phyloP scores from a whole-genome alignment of 163 green algal genomes.

The Chlamydomonas reinhardtii region DNA sequence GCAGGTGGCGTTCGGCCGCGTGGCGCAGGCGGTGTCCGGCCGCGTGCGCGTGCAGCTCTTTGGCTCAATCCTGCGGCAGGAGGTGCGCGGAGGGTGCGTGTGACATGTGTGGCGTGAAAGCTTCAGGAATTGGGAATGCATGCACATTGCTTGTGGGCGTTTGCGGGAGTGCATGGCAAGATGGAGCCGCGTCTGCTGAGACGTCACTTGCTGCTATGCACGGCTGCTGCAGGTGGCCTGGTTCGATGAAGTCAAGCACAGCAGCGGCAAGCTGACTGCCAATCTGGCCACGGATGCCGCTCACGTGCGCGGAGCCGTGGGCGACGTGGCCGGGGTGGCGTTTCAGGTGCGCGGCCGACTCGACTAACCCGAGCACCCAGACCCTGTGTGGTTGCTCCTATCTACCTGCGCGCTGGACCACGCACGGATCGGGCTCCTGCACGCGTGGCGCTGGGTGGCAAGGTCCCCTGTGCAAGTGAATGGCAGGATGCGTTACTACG shows the following conservation, averaged over 20 bases:
- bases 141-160: too few species aligned
- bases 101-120: too few species aligned
- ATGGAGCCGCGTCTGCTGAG: too few species aligned
- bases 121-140: too few species aligned
- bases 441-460: background rate
- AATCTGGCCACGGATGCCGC: slow-evolving; percentile 77
- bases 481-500: too few species aligned
- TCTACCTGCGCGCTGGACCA: too few species aligned
- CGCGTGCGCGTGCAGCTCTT: slow-evolving; percentile 79
- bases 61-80: slow-evolving; percentile 75
- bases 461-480: too few species aligned
- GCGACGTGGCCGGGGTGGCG: slow-evolving; percentile 44
- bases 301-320: slow-evolving; percentile 73
- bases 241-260: slow-evolving; percentile 83
- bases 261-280: slow-evolving; percentile 70
- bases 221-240: slow-evolving; percentile 72
- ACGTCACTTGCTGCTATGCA: background rate
- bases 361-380: too few species aligned
- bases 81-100: background rate
- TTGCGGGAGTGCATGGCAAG: background rate
- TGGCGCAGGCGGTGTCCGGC: slow-evolving; percentile 45
- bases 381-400: too few species aligned
- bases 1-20: slow-evolving; percentile 27
- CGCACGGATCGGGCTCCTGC: too few species aligned
- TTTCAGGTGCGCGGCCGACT: background rate